phyloP scores from a whole-genome alignment of 1,284 basidiomycete species.

The Amylostereum chailletii region DNA sequence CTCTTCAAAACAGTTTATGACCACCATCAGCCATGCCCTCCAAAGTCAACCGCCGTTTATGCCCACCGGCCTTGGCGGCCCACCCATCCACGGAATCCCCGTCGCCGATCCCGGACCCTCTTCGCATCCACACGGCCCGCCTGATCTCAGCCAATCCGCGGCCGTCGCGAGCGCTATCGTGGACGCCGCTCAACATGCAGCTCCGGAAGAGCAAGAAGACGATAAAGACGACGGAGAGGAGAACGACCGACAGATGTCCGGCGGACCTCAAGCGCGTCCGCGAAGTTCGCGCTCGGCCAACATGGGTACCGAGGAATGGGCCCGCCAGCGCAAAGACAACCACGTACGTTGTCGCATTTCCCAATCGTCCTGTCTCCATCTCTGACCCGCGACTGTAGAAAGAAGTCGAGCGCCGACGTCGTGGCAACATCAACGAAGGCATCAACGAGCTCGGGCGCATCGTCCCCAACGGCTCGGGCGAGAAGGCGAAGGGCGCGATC shows the following conservation, averaged over 20 bases:
- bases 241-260: slow-evolving; percentile 17
- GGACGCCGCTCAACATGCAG: too few relatives aligned
- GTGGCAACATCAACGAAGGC: slow-evolving; percentile 93
- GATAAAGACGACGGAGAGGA: slow-evolving; percentile 27
- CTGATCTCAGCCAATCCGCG: slow-evolving; percentile 13
- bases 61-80: not conserved
- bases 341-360: slow-evolving; percentile 42
- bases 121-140: slow-evolving; percentile 63
- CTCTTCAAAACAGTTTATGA: too few relatives aligned
- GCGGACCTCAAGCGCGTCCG: slow-evolving; percentile 17
- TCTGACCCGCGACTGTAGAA: slow-evolving; percentile 47
- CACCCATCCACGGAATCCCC: slow-evolving; percentile 9
- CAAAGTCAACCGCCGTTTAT: not conserved
- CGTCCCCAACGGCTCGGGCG: slow-evolving; percentile 80
- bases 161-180: too few relatives aligned
- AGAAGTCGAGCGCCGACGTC: slow-evolving; percentile 91
- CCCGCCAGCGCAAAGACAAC: slow-evolving; percentile 75
- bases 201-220: slow-evolving; percentile 25
- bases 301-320: slow-evolving; percentile 75
- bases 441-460: slow-evolving; percentile 89
- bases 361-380: not conserved
- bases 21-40: not conserved
- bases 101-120: slow-evolving; percentile 56
- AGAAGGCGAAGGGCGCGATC: slow-evolving; percentile 85
- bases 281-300: slow-evolving; percentile 41